phyloP scores from a whole-genome alignment of 371 early-diverging fungal genomes.

The Mucor irregularis region DNA sequence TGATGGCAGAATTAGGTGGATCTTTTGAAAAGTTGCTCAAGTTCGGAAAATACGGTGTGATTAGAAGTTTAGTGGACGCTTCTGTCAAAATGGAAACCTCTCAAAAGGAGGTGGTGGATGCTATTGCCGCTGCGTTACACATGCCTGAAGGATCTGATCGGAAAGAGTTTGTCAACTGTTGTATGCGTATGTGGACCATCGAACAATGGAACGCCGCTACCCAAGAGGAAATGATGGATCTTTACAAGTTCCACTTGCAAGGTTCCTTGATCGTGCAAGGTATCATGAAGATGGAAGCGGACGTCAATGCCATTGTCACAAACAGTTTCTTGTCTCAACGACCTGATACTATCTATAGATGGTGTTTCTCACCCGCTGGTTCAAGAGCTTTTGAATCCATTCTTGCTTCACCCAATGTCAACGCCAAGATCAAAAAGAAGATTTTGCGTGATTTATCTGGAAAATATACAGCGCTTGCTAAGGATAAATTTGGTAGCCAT shows the following conservation, averaged over 20 bases:
- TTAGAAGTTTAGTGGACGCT: conserved; percentile 68
- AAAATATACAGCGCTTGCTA: conserved; percentile 60
- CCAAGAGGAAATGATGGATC: conserved; percentile 37
- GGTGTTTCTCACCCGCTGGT: conserved; percentile 70
- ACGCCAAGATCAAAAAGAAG: conserved; percentile 65
- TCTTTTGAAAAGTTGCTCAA: conserved; percentile 60
- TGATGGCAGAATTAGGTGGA: conserved; percentile 60
- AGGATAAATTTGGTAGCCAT: conserved; percentile 79
- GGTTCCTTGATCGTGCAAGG: conserved; percentile 75
- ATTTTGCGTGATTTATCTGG: conserved; percentile 60
- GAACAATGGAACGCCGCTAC: conserved; percentile 42
- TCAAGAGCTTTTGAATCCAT: conserved; percentile 78
- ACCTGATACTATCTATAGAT: conserved; percentile 50
- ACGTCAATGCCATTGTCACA: conserved; percentile 57
- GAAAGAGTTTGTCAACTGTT: conserved; percentile 58
- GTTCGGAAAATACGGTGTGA: conserved; percentile 61
- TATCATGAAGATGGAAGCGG: conserved; percentile 65
- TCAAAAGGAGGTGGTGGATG: conserved; percentile 61
- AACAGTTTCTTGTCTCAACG: conserved; percentile 66
- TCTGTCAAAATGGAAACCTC: conserved; percentile 58
- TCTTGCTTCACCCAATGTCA: conserved; percentile 55
- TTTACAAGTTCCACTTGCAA: conserved; percentile 63
- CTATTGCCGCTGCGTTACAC: conserved; percentile 56
- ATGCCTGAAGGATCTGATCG: conserved; percentile 49
- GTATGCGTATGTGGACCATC: conserved; percentile 62